Conservation (phyloP, 1,284 basidiomycete species). For the Cryptococcus jaspeensis region DNA sequence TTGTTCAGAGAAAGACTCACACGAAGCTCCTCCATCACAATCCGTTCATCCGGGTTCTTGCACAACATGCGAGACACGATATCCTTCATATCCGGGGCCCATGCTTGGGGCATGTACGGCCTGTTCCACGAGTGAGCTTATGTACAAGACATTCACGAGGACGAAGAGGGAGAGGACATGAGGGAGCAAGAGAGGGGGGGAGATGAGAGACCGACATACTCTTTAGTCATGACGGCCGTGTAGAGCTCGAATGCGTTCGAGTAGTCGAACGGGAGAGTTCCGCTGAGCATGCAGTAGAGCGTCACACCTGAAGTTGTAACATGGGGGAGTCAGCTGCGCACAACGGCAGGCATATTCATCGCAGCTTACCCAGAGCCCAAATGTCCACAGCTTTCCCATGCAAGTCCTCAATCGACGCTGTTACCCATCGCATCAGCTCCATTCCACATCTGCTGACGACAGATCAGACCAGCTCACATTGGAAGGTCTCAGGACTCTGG, state of each 20-base stretch:
- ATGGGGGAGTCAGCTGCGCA: background rate
- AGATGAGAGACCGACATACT: slow-evolving; percentile 37
- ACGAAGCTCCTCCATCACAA: slow-evolving; percentile 46
- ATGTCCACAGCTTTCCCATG: slow-evolving; percentile 58
- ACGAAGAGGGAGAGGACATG: background rate
- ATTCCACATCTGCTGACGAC: background rate
- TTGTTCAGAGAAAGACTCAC: slow-evolving; percentile 23
- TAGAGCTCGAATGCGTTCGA: slow-evolving; percentile 56
- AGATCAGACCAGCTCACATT: slow-evolving; percentile 21
- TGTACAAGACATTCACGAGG: background rate
- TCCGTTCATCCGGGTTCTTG: slow-evolving; percentile 48
- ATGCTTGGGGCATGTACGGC: too few relatives aligned
- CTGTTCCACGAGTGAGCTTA: background rate
- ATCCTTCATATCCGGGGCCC: slow-evolving; percentile 8
- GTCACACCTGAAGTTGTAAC: slow-evolving; percentile 51
- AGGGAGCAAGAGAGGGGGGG: background rate
- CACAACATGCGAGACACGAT: slow-evolving; percentile 49
- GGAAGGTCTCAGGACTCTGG: slow-evolving; percentile 56
- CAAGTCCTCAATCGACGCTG: slow-evolving; percentile 24
- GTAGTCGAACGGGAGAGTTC: slow-evolving; percentile 56
- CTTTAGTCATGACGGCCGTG: slow-evolving; percentile 52
- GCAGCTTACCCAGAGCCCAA: slow-evolving; percentile 55
- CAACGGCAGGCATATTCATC: too few relatives aligned
- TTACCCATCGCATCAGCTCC: slow-evolving; percentile 2
- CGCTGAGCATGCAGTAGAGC: slow-evolving; percentile 58